A percentile compares a stretch with the other conserved stretches of the same genome.
Conservation (phyloP, 768 basidiomycete genomes). For the Mycena venus region DNA sequence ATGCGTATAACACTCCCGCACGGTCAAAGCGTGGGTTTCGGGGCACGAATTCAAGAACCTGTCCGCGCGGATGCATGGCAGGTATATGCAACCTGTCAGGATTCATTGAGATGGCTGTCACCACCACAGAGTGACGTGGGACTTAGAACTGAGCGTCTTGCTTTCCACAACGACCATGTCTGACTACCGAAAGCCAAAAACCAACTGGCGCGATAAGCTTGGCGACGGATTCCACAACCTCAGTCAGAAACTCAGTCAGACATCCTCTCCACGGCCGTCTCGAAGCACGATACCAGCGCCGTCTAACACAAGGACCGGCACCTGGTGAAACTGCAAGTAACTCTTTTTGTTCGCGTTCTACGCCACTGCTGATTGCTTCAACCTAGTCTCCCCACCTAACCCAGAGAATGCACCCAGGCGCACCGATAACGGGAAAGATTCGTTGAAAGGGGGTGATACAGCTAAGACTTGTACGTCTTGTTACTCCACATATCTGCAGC, state of each 20-base stretch:
- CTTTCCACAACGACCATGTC: background rate
- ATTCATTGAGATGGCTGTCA: background rate
- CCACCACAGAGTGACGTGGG: background rate
- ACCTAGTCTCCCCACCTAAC: background rate
- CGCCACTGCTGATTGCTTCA: background rate
- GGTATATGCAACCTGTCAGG: background rate
- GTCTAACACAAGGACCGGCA: background rate
- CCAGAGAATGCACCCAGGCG: background rate
- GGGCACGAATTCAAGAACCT: background rate
- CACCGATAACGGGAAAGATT: background rate
- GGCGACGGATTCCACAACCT: background rate
- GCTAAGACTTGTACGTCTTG: background rate
- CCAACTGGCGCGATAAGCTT: background rate
- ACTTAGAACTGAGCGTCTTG: background rate
- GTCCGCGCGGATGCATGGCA: background rate
- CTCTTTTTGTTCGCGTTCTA: constrained; percentile 4
- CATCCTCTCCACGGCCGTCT: background rate
- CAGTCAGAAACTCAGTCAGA: background rate
- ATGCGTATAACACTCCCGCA: background rate
- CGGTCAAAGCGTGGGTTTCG: background rate
- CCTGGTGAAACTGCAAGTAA: background rate
- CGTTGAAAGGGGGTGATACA: background rate
- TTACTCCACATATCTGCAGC: constrained; percentile 5
- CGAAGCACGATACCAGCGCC: background rate
- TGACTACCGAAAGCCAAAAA: background rate